Conservation (phyloP, 2,329 filamentous ascomycete species). For the Diatrype stigma region DNA sequence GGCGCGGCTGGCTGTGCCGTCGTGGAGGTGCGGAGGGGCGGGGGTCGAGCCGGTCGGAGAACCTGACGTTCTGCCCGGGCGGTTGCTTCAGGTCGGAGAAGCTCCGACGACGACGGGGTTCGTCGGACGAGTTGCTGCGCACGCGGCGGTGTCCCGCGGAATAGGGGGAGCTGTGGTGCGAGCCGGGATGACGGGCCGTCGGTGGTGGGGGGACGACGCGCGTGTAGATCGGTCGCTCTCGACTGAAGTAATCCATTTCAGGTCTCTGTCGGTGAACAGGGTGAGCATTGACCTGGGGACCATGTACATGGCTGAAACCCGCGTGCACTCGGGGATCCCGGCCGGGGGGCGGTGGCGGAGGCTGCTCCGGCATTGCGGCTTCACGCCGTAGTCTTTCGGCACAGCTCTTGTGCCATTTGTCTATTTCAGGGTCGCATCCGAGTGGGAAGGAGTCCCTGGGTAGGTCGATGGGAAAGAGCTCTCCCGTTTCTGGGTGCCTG, state of each 20-base stretch:
- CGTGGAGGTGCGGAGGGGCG: conserved; percentile 17
- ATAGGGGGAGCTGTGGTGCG: conserved; percentile 18
- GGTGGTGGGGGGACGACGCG: conserved; percentile 17
- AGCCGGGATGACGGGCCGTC: conserved; percentile 18
- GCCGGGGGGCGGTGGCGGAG: conserved; percentile 11
- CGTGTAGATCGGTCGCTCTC: conserved; percentile 33
- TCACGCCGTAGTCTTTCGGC: conserved; percentile 66
- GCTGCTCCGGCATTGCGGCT: conserved; percentile 28
- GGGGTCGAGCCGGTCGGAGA: conserved; percentile 17
- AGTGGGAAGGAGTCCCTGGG: conserved; percentile 64
- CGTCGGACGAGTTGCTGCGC: conserved; percentile 32
- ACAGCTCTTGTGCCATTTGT: conserved; percentile 79
- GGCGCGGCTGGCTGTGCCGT: conserved; percentile 24
- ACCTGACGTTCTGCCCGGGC: conserved; percentile 22
- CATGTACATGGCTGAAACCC: conserved; percentile 26
- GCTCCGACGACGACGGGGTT: conserved; percentile 43
- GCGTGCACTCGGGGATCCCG: conserved; percentile 25
- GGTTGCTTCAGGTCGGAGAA: conserved; percentile 46
- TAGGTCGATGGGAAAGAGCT: conserved; percentile 58
- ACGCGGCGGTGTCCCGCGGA: conserved; percentile 18
- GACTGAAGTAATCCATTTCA: conserved; percentile 33
- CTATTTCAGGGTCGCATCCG: conserved; percentile 72
- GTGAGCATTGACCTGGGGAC: conserved; percentile 13
- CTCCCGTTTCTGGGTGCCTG: conserved; percentile 68
- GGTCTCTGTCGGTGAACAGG: conserved; percentile 21